Evolutionary conservation across 73 alveolate species (phyloP), one percentile per base, ranked within the genome.

Genomic region (Blepharisma stoltei): DNA sequence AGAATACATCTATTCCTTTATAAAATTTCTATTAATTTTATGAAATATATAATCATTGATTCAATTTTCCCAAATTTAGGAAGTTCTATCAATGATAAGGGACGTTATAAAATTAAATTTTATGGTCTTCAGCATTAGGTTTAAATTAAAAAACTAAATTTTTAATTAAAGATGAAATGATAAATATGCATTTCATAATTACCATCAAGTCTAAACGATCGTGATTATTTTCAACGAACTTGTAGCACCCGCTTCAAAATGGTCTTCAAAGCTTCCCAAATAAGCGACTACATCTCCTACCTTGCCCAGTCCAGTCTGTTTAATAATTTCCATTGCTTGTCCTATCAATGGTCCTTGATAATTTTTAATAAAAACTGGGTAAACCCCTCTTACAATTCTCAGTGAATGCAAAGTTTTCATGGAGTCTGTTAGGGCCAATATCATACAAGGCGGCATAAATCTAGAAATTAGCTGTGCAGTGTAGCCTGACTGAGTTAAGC

Each of bases 361-460:
- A 14, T 52, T 20, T 14, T 11, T 52, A 20, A 52, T 20, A 52
- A 14, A 52, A 52, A 52, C n/a, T 4, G 66, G 66, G 23, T 52
- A 52, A 52, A 52, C 66, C 23, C 66, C 66, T 52, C 66, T 52
- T 52, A 52, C 23, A 52, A 52, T 52, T 20, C 66, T 52, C 66
- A 52, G n/a, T 52, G n/a, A 20, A 14, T 20, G n/a, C 4, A 14
- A 11, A 20, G 66, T 52, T 20, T 14, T 20, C 23, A 14, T 11
- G 66, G 27, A 14, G 23, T 52, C 23, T 52, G 77, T 38, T 0
- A 77, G 79, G 1, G 78, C 80, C 7, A 77, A 11, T 8, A 67
- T 41, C 25, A 44, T 78, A 45, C 80, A 77, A n/a, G 70, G 46
- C 0, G 85, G 85, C 50, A 54, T 67, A 27, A 7, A 66, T 41